Evolutionary conservation across 441 rosid genomes (phyloP).

Genomic region (Pelargonium hybrid): DNA sequence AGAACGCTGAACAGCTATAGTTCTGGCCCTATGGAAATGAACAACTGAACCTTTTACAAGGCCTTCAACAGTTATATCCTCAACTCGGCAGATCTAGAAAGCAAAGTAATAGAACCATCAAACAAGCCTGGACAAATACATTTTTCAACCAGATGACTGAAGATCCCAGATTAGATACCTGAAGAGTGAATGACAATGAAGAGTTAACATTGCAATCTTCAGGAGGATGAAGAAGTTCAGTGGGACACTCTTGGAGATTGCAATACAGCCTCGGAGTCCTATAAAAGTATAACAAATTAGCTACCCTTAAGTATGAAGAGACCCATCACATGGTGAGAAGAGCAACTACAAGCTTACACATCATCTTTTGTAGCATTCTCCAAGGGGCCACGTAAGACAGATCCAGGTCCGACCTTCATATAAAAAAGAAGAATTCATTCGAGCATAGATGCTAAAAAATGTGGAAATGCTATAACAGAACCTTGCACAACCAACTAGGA

Average conservation of each 20-base stretch:
- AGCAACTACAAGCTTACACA: slow-evolving; percentile 53
- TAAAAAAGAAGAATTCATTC: slow-evolving; percentile 12
- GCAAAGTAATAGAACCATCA: slow-evolving; percentile 21
- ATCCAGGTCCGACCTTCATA: slow-evolving; percentile 83
- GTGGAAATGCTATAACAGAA: not conserved
- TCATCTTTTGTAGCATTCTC: slow-evolving; percentile 70
- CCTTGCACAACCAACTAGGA: not conserved
- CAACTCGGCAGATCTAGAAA: slow-evolving; percentile 89
- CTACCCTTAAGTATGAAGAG: slow-evolving; percentile 3
- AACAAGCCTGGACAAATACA: slow-evolving; percentile 13
- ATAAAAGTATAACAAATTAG: slow-evolving; percentile 15
- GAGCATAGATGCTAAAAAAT: not conserved
- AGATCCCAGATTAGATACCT: slow-evolving; percentile 42
- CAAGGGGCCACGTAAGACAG: slow-evolving; percentile 85
- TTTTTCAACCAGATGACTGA: slow-evolving; percentile 18
- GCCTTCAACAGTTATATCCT: slow-evolving; percentile 84
- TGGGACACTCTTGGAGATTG: slow-evolving; percentile 66
- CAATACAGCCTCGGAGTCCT: slow-evolving; percentile 89
- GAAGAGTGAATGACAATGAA: slow-evolving; percentile 90
- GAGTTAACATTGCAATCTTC: slow-evolving; percentile 99
- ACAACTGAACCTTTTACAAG: slow-evolving; percentile 85
- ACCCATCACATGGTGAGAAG: slow-evolving; percentile 10
- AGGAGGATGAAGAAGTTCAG: slow-evolving; percentile 84
- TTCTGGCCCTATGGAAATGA: slow-evolving; percentile 92
- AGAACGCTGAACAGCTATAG: slow-evolving; percentile 56